Evolutionary conservation across 1,284 basidiomycete genomes (phyloP), one percentile per base, ranked within the genome.

Genomic region (Rhodotorula glutinis): DNA sequence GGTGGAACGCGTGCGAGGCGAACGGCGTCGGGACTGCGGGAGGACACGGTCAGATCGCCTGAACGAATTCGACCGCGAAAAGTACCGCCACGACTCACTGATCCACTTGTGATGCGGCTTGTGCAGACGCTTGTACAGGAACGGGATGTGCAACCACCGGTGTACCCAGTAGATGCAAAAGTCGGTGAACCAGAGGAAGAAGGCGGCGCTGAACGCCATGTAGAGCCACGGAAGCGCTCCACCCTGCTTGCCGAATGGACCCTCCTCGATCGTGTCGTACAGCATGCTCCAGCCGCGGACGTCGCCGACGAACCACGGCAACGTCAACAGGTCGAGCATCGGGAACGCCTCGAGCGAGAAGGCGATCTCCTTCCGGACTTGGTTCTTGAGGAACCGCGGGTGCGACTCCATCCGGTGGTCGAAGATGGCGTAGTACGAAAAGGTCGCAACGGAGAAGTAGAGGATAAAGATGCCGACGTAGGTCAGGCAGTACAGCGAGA

Each of bases 51-150:
- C 49, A 46, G 41, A 17, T 41, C 23, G 70, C 27, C 62, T 56
- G 52, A 57, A 30, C 43, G 38, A 33, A 53, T 41, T 2, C 3
- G 40, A 30, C n/a, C 16, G 21, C 9, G 29, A 27, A 21, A 27
- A 21, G 40, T 27, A 46, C 49, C 25, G 11, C 10, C 10, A 25
- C 33, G 41, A 85, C 90, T 71, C 78, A 92, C 91, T 86, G 74
- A 98, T 84, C 96, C 96, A 98, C 80, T 92, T 96, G 84, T 98
- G 95, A 80, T 98, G 95, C 0, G 94, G 92, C 80, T 77, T 77
- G 73, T 76, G 75, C 0, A 76, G 67, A 17, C 85, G 82, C 80
- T 95, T 98, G 84, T 98, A 98, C 66, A 96, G 77, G 30, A 83
- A 69, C 0, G 94, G 95, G 72, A 90, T 84, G 78, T 98, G 95